These are phyloP conservation scores for Backusella psychrophila DNA, from an alignment of 192 early-diverging fungal species.

Conservation along the genomic window DNA sequence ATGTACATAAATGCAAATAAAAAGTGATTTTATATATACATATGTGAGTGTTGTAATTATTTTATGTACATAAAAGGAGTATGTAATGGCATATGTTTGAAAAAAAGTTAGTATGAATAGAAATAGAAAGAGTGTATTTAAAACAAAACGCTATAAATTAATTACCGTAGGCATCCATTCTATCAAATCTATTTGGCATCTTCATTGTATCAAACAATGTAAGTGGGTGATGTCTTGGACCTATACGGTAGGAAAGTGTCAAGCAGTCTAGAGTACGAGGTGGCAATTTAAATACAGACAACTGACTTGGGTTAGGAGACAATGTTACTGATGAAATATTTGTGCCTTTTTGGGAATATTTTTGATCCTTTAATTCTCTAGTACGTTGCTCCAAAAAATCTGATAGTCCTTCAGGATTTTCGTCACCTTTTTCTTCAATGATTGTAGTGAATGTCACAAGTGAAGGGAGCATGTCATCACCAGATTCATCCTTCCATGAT, in stretches of 20 bases:
- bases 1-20: neutral
- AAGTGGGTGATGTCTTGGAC: constrained; percentile 24
- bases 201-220: constrained; percentile 41
- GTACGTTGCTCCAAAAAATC: constrained; percentile 34
- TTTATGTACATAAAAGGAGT: neutral
- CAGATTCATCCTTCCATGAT: constrained; percentile 32
- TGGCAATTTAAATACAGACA: constrained; percentile 8
- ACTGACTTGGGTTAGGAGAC: neutral
- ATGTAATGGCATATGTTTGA: neutral
- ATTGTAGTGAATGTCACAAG: constrained; percentile 28
- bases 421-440: constrained; percentile 29
- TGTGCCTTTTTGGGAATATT: constrained; percentile 4
- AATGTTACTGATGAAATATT: neutral
- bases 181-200: constrained; percentile 11
- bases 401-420: constrained; percentile 29
- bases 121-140: constrained; percentile 3
- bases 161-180: constrained; percentile 32
- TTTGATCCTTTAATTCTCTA: constrained; percentile 18
- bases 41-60: neutral
- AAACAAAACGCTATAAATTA: neutral
- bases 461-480: constrained; percentile 32
- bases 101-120: neutral
- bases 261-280: constrained; percentile 22
- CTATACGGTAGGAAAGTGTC: constrained; percentile 33
- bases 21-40: neutral